These are phyloP conservation scores for Dryas octopetala DNA, from an alignment of 306 rosid species.

Conservation along the genomic window DNA sequence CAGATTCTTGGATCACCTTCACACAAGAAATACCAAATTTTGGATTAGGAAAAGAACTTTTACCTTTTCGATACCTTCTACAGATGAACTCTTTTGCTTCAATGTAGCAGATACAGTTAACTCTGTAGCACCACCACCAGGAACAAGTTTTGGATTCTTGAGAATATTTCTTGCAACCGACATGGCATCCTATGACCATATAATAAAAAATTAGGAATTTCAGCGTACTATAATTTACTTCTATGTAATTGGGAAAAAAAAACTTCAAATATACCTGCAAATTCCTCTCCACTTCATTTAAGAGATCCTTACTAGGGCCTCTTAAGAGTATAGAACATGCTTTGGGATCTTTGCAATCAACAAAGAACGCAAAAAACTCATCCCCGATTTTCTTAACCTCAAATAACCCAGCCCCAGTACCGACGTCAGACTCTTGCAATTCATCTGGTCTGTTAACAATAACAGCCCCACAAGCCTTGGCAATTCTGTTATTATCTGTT, in stretches of 20 bases:
- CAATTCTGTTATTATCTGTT: slow-evolving; percentile 87
- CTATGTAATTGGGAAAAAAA: background rate
- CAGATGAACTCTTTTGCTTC: slow-evolving; percentile 94
- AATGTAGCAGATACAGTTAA: slow-evolving; percentile 88
- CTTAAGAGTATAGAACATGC: slow-evolving; percentile 84
- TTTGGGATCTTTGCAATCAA: slow-evolving; percentile 89
- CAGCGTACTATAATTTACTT: slow-evolving; percentile 3
- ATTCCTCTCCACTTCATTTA: slow-evolving; percentile 91
- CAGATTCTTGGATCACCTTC: background rate
- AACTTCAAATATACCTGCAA: slow-evolving; percentile 57
- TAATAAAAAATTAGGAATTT: background rate
- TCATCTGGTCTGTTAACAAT: slow-evolving; percentile 95
- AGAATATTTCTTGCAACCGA: slow-evolving; percentile 85
- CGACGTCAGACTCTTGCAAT: slow-evolving; percentile 89
- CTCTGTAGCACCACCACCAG: slow-evolving; percentile 98
- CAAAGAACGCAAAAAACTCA: slow-evolving; percentile 73
- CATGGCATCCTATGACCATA: slow-evolving; percentile 77
- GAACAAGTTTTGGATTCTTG: slow-evolving; percentile 88
- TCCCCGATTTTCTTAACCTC: slow-evolving; percentile 96
- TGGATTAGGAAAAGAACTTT: background rate
- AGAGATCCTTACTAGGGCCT: slow-evolving; percentile 90
- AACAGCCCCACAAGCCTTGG: slow-evolving; percentile 93
- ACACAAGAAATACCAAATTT: background rate
- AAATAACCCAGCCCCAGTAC: slow-evolving; percentile 91
- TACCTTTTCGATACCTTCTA: slow-evolving; percentile 97